Evolutionary conservation across 768 basidiomycete species (phyloP).

Genomic region (Russula compacta): DNA sequence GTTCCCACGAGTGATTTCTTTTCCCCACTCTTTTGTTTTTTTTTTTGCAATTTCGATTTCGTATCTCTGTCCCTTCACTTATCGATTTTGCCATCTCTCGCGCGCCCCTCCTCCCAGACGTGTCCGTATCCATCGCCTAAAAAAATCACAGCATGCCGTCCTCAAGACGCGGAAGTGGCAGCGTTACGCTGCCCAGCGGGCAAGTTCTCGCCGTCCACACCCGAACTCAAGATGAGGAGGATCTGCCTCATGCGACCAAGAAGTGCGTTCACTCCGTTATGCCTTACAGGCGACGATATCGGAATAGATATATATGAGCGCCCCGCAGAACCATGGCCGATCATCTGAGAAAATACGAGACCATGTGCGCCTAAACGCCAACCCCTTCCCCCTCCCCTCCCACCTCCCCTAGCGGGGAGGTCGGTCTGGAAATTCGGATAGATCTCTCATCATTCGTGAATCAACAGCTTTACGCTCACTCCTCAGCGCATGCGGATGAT

Average conservation of each 20-base stretch:
- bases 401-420: too few species aligned
- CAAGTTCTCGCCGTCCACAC: slow-evolving; percentile 82
- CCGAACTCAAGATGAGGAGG: slow-evolving; percentile 77
- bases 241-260: slow-evolving; percentile 90
- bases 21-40: too few species aligned
- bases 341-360: slow-evolving; percentile 86
- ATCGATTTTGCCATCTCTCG: slow-evolving; percentile 16
- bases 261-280: slow-evolving; percentile 41
- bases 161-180: slow-evolving; percentile 74
- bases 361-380: slow-evolving; percentile 44
- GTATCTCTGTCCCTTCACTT: not conserved
- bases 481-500: slow-evolving; percentile 95
- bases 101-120: not conserved
- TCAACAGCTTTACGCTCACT: slow-evolving; percentile 67
- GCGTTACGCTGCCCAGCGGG: slow-evolving; percentile 60
- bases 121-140: not conserved
- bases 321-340: slow-evolving; percentile 78
- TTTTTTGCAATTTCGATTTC: not conserved
- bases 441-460: not conserved
- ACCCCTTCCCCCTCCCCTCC: not conserved
- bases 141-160: slow-evolving; percentile 39
- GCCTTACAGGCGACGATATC: slow-evolving; percentile 1
- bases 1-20: slow-evolving; percentile 16
- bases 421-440: not conserved
- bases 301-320: slow-evolving; percentile 4